These are phyloP conservation scores for Phytopythium helicoides DNA, from an alignment of 352 stramenopile genomes.

Conservation along the genomic window DNA sequence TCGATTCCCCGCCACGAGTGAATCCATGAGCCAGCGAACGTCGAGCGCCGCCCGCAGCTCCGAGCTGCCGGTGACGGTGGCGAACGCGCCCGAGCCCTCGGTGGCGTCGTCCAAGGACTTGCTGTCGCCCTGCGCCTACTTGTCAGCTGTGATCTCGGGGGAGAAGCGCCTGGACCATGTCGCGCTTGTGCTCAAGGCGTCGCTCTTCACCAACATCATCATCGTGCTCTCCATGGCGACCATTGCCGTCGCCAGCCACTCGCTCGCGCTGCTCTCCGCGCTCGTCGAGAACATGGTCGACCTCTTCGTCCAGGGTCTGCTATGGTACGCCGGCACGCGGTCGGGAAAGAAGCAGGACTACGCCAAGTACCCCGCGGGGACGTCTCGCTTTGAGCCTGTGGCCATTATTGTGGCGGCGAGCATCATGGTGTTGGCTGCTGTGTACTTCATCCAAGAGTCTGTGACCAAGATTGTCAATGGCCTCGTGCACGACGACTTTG, in stretches of 20 bases:
- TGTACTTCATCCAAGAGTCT: too few relatives aligned
- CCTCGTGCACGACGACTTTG: too few relatives aligned
- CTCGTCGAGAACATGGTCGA: slow-evolving; percentile 93
- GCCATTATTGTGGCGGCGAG: slow-evolving; percentile 93
- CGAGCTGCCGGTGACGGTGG: slow-evolving; percentile 1
- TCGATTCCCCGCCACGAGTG: too few relatives aligned
- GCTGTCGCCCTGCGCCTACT: slow-evolving; percentile 3
- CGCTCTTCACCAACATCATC: slow-evolving; percentile 55
- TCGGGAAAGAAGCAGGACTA: slow-evolving; percentile 71
- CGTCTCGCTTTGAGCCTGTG: slow-evolving; percentile 94
- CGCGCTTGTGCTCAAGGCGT: slow-evolving; percentile 48
- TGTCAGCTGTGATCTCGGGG: slow-evolving; percentile 9
- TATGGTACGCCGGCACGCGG: slow-evolving; percentile 88
- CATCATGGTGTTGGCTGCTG: too few relatives aligned
- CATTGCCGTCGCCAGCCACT: slow-evolving; percentile 73
- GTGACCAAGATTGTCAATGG: too few relatives aligned
- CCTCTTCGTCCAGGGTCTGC: slow-evolving; percentile 88
- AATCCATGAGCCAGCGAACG: slow-evolving; percentile 1
- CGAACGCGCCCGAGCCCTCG: neutral
- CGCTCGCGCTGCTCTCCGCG: slow-evolving; percentile 88
- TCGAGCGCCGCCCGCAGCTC: slow-evolving; percentile 2
- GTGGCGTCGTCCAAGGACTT: neutral
- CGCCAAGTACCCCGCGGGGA: slow-evolving; percentile 90
- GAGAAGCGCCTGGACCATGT: slow-evolving; percentile 53
- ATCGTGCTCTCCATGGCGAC: slow-evolving; percentile 73